phyloP scores from a whole-genome alignment of 768 basidiomycete species.

The Kwoniella dendrophila region DNA sequence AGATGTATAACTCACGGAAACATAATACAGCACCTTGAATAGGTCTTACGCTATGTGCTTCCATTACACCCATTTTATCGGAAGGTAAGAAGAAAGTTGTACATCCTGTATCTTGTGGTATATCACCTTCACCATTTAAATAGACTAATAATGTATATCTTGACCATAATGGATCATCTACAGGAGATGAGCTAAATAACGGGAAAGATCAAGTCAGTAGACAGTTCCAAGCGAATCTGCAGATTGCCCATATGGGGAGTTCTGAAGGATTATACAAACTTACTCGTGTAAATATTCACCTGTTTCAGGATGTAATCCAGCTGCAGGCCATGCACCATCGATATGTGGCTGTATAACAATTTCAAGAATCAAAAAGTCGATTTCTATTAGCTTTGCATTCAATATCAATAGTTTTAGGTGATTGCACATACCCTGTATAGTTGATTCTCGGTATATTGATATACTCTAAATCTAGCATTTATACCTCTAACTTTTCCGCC shows the following conservation, averaged over 20 bases:
- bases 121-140: conserved; percentile 59
- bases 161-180: conserved; percentile 60
- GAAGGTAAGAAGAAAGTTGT: conserved; percentile 66
- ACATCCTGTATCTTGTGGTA: conserved; percentile 58
- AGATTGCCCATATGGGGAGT: not conserved
- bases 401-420: not conserved
- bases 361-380: not conserved
- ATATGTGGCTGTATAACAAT: too few species aligned
- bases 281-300: conserved; percentile 63
- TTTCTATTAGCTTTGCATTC: conserved; percentile 8
- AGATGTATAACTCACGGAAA: conserved; percentile 57
- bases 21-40: conserved; percentile 61
- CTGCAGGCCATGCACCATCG: conserved; percentile 64
- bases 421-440: conserved; percentile 57
- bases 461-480: conserved; percentile 62
- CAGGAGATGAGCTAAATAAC: conserved; percentile 39
- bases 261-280: conserved; percentile 14
- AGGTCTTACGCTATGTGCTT: conserved; percentile 62
- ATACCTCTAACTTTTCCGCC: conserved; percentile 60
- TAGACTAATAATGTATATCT: conserved; percentile 62
- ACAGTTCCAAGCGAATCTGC: not conserved
- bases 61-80: conserved; percentile 58
- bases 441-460: conserved; percentile 62
- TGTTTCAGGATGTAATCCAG: conserved; percentile 58
- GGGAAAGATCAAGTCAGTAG: conserved; percentile 1